phyloP scores from a whole-genome alignment of 768 basidiomycete genomes.

The Boletus sp. region DNA sequence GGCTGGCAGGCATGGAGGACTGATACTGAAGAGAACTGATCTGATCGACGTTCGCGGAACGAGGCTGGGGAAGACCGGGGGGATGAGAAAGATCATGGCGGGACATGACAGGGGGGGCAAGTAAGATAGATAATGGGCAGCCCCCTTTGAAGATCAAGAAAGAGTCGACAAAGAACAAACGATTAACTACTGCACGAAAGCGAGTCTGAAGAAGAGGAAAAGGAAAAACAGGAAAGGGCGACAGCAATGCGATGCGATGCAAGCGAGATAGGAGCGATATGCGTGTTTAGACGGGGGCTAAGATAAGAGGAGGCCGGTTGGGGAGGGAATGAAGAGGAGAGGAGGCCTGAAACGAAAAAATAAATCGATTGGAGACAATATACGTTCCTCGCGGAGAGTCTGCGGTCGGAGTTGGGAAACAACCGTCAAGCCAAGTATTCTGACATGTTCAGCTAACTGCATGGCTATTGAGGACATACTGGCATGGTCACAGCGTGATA shows the following conservation, averaged over 20 bases:
- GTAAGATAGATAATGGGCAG: conserved; percentile 6
- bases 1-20: conserved; percentile 9
- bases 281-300: conserved; percentile 32
- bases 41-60: conserved; percentile 31
- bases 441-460: conserved; percentile 16
- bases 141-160: conserved; percentile 28
- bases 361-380: conserved; percentile 27
- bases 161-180: conserved; percentile 24
- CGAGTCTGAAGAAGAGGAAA: conserved; percentile 17
- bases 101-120: conserved; percentile 37
- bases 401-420: conserved; percentile 33
- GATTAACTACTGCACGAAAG: conserved; percentile 33
- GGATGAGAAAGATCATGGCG: conserved; percentile 41
- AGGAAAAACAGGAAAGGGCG: conserved; percentile 20
- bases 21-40: conserved; percentile 12
- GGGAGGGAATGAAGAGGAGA: conserved; percentile 9
- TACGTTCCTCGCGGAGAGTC: conserved; percentile 31
- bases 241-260: conserved; percentile 37
- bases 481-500: not conserved
- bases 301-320: conserved; percentile 26
- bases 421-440: conserved; percentile 14
- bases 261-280: conserved; percentile 26
- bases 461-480: not conserved
- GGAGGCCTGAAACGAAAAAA: conserved; percentile 27
- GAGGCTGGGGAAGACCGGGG: conserved; percentile 31